Conservation (phyloP, 2,329 filamentous ascomycete genomes). For the Arthrinium puccinioides region DNA sequence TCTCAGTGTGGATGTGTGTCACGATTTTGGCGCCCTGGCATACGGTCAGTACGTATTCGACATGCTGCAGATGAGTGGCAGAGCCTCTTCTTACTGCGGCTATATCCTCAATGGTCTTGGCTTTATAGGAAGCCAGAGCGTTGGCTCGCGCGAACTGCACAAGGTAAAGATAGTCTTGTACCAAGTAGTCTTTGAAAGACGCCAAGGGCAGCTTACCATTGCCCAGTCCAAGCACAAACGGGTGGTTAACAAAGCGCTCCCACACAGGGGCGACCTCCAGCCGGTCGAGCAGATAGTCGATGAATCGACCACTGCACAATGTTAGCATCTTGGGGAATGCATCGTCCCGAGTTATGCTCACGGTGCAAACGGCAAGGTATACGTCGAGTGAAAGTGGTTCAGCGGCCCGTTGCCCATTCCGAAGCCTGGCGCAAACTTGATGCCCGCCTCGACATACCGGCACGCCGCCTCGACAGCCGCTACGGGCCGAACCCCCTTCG, state of each 20-base stretch:
- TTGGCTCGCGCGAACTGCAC: constrained; percentile 87
- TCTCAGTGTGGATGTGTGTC: constrained; percentile 70
- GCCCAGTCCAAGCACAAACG: constrained; percentile 72
- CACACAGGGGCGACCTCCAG: constrained; percentile 69
- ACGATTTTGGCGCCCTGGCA: constrained; percentile 61
- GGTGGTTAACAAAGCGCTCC: constrained; percentile 71
- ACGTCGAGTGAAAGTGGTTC: constrained; percentile 71
- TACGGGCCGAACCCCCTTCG: constrained; percentile 48
- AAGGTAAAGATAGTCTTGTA: constrained; percentile 89
- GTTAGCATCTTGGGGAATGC: not conserved
- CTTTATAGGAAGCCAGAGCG: constrained; percentile 79
- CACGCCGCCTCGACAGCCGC: constrained; percentile 61
- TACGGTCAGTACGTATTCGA: not conserved
- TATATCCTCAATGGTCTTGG: constrained; percentile 66
- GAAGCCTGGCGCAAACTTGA: constrained; percentile 54
- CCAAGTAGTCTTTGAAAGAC: constrained; percentile 80
- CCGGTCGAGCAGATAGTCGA: constrained; percentile 74
- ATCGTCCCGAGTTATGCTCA: constrained; percentile 22
- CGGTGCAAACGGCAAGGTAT: constrained; percentile 61
- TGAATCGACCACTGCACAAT: constrained; percentile 59
- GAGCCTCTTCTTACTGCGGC: constrained; percentile 44
- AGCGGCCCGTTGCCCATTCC: constrained; percentile 66
- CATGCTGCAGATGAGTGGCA: not conserved
- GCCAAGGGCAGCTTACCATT: constrained; percentile 66
- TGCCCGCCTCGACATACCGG: constrained; percentile 65